These are phyloP conservation scores for Mimosa bimucronata DNA, from an alignment of 306 rosid species.

Conservation along the genomic window DNA sequence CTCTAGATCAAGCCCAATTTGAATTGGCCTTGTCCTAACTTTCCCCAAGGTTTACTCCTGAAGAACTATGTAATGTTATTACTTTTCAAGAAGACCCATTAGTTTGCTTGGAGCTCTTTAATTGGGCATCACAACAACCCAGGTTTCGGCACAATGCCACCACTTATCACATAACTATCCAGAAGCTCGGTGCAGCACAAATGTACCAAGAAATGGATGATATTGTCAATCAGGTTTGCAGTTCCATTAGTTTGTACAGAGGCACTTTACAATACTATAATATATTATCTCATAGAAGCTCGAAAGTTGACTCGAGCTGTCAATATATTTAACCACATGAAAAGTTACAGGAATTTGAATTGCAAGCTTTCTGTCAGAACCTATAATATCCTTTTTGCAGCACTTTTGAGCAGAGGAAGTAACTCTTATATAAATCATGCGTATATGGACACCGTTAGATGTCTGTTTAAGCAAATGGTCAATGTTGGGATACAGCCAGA, in stretches of 20 bases:
- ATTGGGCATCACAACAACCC: slow-evolving; percentile 81
- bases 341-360: slow-evolving; percentile 49
- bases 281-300: slow-evolving; percentile 75
- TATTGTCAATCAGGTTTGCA: slow-evolving; percentile 77
- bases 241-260: slow-evolving; percentile 65
- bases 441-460: slow-evolving; percentile 79
- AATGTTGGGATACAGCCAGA: slow-evolving; percentile 81
- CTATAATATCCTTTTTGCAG: slow-evolving; percentile 78
- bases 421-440: slow-evolving; percentile 77
- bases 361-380: slow-evolving; percentile 86
- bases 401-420: slow-evolving; percentile 74
- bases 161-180: slow-evolving; percentile 66
- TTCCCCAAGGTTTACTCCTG: slow-evolving; percentile 76
- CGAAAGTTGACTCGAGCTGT: slow-evolving; percentile 84
- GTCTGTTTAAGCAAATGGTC: slow-evolving; percentile 84
- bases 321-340: slow-evolving; percentile 81
- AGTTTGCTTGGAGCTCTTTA: slow-evolving; percentile 78
- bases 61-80: slow-evolving; percentile 71
- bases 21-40: slow-evolving; percentile 66
- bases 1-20: slow-evolving; percentile 64
- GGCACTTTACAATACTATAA: slow-evolving; percentile 71
- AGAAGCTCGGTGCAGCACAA: slow-evolving; percentile 83
- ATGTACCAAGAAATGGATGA: slow-evolving; percentile 90
- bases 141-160: slow-evolving; percentile 69
- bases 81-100: slow-evolving; percentile 65